Evolutionary conservation across 148 eudicot species (phyloP).

Genomic region (Polygonum maritimum): DNA sequence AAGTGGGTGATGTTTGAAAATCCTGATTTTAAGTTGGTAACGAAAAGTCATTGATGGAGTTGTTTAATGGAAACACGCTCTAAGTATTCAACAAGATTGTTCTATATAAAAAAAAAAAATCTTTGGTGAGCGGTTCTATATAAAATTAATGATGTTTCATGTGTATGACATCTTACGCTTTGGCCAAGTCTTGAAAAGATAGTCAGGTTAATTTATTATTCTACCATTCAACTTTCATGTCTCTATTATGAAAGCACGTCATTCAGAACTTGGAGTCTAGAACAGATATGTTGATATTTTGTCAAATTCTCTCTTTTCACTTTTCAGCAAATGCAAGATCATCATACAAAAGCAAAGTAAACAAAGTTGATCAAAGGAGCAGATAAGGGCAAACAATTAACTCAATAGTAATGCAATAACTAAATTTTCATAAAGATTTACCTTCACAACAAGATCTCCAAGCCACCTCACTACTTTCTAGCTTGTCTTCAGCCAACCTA

Average conservation of each 20-base stretch:
- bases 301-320: not conserved
- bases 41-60: not conserved
- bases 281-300: not conserved
- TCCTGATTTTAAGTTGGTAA: not conserved
- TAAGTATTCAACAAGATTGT: not conserved
- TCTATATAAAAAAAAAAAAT: not conserved
- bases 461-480: no score
- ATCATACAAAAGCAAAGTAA: no score
- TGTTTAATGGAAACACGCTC: not conserved
- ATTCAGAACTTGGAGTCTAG: not conserved
- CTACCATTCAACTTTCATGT: not conserved
- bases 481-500: no score
- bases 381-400: no score
- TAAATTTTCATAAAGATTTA: no score
- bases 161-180: not conserved
- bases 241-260: not conserved
- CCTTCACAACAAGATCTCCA: no score
- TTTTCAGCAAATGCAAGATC: no score
- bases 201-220: not conserved
- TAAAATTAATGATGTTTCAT: not conserved
- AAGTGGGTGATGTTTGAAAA: not conserved
- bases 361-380: no score
- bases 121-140: no score
- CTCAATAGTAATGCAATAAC: no score
- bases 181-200: not conserved